A percentile compares a stretch with the other conserved stretches of the same genome.
Evolutionary conservation across 345 rosid genomes (phyloP).

Genomic region (Gossypium longicalyx): DNA sequence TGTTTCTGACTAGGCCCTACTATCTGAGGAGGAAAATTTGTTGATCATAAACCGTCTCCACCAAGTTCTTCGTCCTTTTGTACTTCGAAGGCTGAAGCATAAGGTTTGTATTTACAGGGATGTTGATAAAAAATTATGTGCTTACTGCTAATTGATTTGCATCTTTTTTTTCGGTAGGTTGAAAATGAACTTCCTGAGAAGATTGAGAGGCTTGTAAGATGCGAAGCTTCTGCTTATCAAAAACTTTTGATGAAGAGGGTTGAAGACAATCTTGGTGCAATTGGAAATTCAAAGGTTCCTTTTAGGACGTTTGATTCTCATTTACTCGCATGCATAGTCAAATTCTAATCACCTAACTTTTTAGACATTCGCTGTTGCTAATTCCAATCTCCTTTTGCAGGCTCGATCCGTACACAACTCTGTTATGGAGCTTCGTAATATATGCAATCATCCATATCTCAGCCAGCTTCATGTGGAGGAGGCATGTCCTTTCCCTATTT

Average conservation of each 20-base stretch:
- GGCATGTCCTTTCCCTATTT: conserved; percentile 37
- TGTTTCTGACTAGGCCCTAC: conserved; percentile 51
- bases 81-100: conserved; percentile 86
- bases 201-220: conserved; percentile 85
- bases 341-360: background rate
- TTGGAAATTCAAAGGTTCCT: conserved; percentile 73
- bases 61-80: conserved; percentile 95
- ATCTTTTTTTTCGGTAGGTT: conserved; percentile 42
- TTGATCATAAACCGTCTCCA: conserved; percentile 89
- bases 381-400: conserved; percentile 33
- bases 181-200: conserved; percentile 88
- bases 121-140: background rate
- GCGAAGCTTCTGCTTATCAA: conserved; percentile 95
- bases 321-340: background rate
- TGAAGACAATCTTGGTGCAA: conserved; percentile 84
- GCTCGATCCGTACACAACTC: conserved; percentile 84
- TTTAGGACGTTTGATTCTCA: background rate
- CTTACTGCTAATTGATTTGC: conserved; percentile 11
- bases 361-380: conserved; percentile 4
- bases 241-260: conserved; percentile 91
- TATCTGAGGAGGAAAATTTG: conserved; percentile 92
- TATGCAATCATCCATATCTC: conserved; percentile 93
- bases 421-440: conserved; percentile 94
- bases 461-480: conserved; percentile 94
- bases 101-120: conserved; percentile 45